phyloP scores from a whole-genome alignment of 1,139 yeast species.

The Fermentozyma sake region DNA sequence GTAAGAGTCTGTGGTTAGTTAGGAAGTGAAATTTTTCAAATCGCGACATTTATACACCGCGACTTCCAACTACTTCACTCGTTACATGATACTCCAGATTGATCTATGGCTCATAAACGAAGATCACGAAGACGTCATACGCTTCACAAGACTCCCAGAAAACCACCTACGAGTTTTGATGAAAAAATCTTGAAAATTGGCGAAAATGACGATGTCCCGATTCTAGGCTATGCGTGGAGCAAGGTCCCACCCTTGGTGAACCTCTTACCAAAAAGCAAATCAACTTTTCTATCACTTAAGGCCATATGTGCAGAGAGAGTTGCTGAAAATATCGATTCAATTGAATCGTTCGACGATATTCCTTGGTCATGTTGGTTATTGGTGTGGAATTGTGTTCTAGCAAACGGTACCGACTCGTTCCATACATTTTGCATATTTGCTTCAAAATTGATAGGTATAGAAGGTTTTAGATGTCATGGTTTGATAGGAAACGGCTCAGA shows the following conservation, averaged over 20 bases:
- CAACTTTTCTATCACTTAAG: slow-evolving; percentile 12
- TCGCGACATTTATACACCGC: too few species aligned
- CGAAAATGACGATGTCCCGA: neutral
- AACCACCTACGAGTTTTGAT: neutral
- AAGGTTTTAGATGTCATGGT: slow-evolving; percentile 24
- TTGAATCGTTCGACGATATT: slow-evolving; percentile 21
- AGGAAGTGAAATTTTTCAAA: too few species aligned
- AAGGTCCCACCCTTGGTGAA: neutral
- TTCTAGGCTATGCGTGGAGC: neutral
- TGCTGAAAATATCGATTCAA: slow-evolving; percentile 22
- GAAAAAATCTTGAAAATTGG: neutral
- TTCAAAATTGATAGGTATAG: slow-evolving; percentile 13
- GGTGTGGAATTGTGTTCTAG: slow-evolving; percentile 31
- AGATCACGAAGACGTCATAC: neutral
- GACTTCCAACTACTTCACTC: too few species aligned
- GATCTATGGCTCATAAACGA: neutral
- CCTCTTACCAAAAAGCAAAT: neutral
- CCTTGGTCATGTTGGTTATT: slow-evolving; percentile 27
- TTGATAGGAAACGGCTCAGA: too few species aligned
- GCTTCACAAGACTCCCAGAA: too few species aligned
- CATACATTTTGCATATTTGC: slow-evolving; percentile 27
- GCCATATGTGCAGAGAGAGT: slow-evolving; percentile 25
- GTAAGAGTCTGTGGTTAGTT: too few species aligned
- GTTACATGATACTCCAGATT: too few species aligned
- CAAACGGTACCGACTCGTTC: slow-evolving; percentile 26